A percentile compares a stretch with the other conserved stretches of the same genome.
These are phyloP conservation scores for Nakazawaea ernobii DNA, from an alignment of 805 yeast species.

Conservation along the genomic window DNA sequence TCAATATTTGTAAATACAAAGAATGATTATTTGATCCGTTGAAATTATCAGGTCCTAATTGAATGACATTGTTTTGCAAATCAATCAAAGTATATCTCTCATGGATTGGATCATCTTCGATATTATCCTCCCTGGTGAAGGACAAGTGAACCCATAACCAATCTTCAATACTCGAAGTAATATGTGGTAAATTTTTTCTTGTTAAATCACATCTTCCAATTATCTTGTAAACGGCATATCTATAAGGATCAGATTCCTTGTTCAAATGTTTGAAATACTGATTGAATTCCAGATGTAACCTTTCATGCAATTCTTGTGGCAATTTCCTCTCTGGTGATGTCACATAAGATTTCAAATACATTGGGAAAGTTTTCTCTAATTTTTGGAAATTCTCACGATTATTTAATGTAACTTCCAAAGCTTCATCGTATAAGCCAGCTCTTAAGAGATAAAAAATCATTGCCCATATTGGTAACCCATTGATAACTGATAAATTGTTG, in stretches of 20 bases:
- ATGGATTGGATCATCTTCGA: conserved; percentile 45
- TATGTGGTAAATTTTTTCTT: conserved; percentile 59
- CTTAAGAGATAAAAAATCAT: conserved; percentile 77
- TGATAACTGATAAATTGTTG: conserved; percentile 57
- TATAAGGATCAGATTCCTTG: conserved; percentile 79
- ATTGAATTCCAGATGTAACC: conserved; percentile 74
- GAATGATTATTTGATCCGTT: conserved; percentile 59
- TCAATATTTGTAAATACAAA: conserved; percentile 66
- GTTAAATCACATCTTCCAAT: conserved; percentile 85
- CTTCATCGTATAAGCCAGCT: conserved; percentile 78
- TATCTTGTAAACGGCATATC: conserved; percentile 84
- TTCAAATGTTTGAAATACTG: conserved; percentile 66
- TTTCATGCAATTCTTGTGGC: conserved; percentile 60
- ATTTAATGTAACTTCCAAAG: conserved; percentile 58
- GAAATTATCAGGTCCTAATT: conserved; percentile 71
- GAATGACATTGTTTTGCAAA: conserved; percentile 64
- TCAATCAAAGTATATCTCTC: conserved; percentile 71
- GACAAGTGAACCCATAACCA: conserved; percentile 94
- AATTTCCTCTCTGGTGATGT: conserved; percentile 48
- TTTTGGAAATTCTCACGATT: conserved; percentile 73
- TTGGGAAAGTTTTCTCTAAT: conserved; percentile 78
- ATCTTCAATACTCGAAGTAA: conserved; percentile 79
- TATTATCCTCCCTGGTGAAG: conserved; percentile 55
- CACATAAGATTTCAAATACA: conserved; percentile 68
- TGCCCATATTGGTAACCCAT: conserved; percentile 94